Conservation (phyloP, 169 alveolate species). For the Plasmodium chabaudi region DNA sequence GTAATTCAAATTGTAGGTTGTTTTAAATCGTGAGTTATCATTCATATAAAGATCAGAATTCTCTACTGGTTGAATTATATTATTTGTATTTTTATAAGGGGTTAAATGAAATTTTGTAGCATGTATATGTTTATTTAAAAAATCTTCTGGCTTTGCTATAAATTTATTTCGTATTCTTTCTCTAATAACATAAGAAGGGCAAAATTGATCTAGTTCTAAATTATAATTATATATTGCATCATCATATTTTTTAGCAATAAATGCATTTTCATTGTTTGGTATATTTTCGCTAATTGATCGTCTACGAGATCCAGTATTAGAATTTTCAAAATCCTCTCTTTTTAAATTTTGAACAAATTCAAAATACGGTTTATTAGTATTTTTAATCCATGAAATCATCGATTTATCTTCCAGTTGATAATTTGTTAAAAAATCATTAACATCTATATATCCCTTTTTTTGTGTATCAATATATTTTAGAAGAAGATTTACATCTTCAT, state of each 20-base stretch:
- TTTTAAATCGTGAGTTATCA: constrained; percentile 56
- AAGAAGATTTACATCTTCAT: constrained; percentile 50
- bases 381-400: constrained; percentile 69
- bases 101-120: constrained; percentile 71
- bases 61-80: constrained; percentile 45
- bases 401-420: constrained; percentile 73
- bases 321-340: not conserved
- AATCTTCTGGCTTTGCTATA: constrained; percentile 66
- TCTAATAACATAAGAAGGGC: constrained; percentile 72
- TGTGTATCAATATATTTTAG: constrained; percentile 67
- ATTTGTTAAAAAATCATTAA: constrained; percentile 58
- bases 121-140: constrained; percentile 40
- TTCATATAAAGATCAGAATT: constrained; percentile 68
- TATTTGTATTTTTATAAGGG: constrained; percentile 55
- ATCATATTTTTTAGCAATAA: constrained; percentile 42
- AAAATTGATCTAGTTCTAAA: constrained; percentile 44
- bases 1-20: constrained; percentile 60
- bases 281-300: constrained; percentile 40
- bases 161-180: constrained; percentile 70
- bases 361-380: constrained; percentile 75
- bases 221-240: constrained; percentile 46
- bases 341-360: constrained; percentile 60
- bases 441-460: constrained; percentile 61
- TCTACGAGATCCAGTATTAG: not conserved
- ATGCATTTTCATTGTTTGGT: constrained; percentile 43